phyloP scores from a whole-genome alignment of 352 stramenopile genomes.

The Phytophthora palmivora region DNA sequence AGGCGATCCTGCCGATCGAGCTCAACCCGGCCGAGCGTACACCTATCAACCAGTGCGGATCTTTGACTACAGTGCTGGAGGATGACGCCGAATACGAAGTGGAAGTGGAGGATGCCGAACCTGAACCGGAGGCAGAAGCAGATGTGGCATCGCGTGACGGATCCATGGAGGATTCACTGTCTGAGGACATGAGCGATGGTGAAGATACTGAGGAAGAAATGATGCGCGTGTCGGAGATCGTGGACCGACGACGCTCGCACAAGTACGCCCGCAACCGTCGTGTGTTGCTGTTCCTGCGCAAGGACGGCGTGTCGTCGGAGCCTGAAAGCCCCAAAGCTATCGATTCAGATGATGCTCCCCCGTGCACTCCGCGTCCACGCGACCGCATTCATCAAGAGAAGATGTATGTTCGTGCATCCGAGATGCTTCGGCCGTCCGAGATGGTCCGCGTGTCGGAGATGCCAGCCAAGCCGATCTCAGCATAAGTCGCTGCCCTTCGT shows the following conservation, averaged over 20 bases:
- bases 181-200: constrained; percentile 46
- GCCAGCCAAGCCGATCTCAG: constrained; percentile 25
- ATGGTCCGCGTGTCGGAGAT: constrained; percentile 33
- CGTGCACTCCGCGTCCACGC: constrained; percentile 23
- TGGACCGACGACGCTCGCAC: constrained; percentile 56
- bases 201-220: constrained; percentile 51
- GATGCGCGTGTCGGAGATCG: constrained; percentile 48
- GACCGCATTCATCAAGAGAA: constrained; percentile 29
- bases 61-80: constrained; percentile 66
- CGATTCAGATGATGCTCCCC: constrained; percentile 13
- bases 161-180: constrained; percentile 51
- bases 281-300: constrained; percentile 62
- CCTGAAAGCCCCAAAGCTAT: background rate
- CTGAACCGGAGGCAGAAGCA: constrained; percentile 44
- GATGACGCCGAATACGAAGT: constrained; percentile 54
- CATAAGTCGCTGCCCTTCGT: constrained; percentile 12
- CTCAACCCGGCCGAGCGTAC: constrained; percentile 52
- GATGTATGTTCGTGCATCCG: constrained; percentile 43
- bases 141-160: constrained; percentile 43
- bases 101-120: constrained; percentile 41
- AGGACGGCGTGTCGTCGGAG: constrained; percentile 35
- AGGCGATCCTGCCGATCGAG: constrained; percentile 54
- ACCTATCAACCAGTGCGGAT: constrained; percentile 69
- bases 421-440: constrained; percentile 41
- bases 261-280: constrained; percentile 70